Percentiles rank a stretch among this genome's conserved stretches.
Conservation (phyloP, 495 filamentous ascomycete genomes). For the Neurospora sp. region DNA sequence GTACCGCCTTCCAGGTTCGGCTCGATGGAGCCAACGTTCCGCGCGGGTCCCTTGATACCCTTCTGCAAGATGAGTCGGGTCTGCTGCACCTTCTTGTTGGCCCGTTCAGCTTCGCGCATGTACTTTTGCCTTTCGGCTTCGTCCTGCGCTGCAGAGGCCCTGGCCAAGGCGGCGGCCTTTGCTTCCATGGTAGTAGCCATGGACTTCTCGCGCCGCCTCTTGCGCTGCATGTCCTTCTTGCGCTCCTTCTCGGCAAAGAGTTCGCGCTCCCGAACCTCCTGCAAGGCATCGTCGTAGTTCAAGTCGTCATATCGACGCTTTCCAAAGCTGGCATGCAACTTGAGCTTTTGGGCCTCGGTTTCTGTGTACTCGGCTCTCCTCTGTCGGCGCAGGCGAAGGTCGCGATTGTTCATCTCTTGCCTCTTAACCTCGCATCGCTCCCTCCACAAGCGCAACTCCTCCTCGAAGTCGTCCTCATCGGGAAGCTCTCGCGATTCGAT, state of each 20-base stretch:
- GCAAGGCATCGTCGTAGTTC: constrained; percentile 55
- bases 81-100: constrained; percentile 77
- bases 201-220: constrained; percentile 92
- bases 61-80: constrained; percentile 75
- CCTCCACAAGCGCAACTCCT: constrained; percentile 43
- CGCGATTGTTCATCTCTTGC: constrained; percentile 45
- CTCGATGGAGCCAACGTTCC: constrained; percentile 63
- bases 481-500: constrained; percentile 64
- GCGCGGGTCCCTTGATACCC: constrained; percentile 71
- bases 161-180: constrained; percentile 67
- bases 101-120: constrained; percentile 69
- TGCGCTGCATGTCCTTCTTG: constrained; percentile 99
- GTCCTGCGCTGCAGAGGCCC: constrained; percentile 64
- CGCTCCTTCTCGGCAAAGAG: constrained; percentile 93
- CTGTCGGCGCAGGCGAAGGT: constrained; percentile 48
- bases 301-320: constrained; percentile 40
- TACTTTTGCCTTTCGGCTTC: constrained; percentile 67
- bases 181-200: constrained; percentile 78
- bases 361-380: constrained; percentile 27
- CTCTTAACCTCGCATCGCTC: constrained; percentile 50
- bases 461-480: constrained; percentile 53
- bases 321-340: constrained; percentile 37
- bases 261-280: constrained; percentile 81
- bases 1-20: constrained; percentile 81
- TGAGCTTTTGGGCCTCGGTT: constrained; percentile 26